These are phyloP conservation scores for Eruca vesicaria DNA, from an alignment of 441 rosid genomes.

Conservation along the genomic window DNA sequence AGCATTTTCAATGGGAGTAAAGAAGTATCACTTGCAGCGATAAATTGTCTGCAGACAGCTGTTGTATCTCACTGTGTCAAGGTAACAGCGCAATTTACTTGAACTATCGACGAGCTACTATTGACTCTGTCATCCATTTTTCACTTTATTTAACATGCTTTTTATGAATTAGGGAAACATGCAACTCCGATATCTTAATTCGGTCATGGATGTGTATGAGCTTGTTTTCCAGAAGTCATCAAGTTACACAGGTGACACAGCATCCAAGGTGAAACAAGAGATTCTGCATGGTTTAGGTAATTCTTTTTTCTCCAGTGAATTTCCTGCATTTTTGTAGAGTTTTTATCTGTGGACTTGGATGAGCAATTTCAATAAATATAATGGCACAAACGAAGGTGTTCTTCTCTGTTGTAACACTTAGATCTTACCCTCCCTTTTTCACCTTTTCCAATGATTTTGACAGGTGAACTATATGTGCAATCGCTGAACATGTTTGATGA, in stretches of 20 bases:
- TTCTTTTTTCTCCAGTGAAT: not conserved
- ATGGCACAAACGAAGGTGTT: slow-evolving; percentile 1
- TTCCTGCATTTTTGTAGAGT: not conserved
- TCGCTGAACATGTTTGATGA: slow-evolving; percentile 87
- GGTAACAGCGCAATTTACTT: slow-evolving; percentile 45
- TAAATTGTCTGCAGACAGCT: slow-evolving; percentile 88
- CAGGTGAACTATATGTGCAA: slow-evolving; percentile 91
- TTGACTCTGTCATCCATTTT: slow-evolving; percentile 2
- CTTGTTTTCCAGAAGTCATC: slow-evolving; percentile 75
- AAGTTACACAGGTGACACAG: slow-evolving; percentile 55
- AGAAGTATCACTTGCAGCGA: slow-evolving; percentile 94
- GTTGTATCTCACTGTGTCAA: slow-evolving; percentile 74
- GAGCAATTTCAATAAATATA: not conserved
- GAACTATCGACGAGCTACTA: slow-evolving; percentile 10
- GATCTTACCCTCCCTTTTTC: slow-evolving; percentile 25
- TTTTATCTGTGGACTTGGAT: not conserved
- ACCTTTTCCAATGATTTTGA: slow-evolving; percentile 28
- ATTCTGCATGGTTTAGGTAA: slow-evolving; percentile 92
- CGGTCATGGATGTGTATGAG: slow-evolving; percentile 83
- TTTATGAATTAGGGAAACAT: slow-evolving; percentile 66
- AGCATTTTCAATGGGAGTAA: slow-evolving; percentile 88
- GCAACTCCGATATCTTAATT: slow-evolving; percentile 77
- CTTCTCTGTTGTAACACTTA: slow-evolving; percentile 6
- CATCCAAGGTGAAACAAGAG: slow-evolving; percentile 91
- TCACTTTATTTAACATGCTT: not conserved